Base-by-base conservation (phyloP, 1,139 yeast species). In the Suhomyces atakaporum region DNA sequence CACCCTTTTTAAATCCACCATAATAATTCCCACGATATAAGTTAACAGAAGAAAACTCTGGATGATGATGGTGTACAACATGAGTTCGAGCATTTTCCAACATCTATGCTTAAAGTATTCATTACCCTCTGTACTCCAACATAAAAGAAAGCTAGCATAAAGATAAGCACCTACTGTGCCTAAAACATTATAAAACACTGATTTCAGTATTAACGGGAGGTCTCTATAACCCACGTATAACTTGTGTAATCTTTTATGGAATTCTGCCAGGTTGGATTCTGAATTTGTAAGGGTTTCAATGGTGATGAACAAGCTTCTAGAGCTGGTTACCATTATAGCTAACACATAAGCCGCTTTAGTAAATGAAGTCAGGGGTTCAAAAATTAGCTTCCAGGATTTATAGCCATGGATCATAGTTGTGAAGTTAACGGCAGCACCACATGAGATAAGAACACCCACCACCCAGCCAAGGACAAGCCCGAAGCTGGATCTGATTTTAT, bases 381-480 rank as follows among this genome's bases (percentile, higher is more conserved):
- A 56, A 1, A 61, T 38, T 24, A 51, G 47, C 29, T 51, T 54
- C 70, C 69, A 66, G 4, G 58, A 45, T 18, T 45, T 44, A 30
- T 44, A 45, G 7, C 51, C 50, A 32, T 51, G 49, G 7, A 51
- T 16, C 6, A 35, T 21, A 3, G 56, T 49, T 6, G 58, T 42
- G 4, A 66, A 22, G 30, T 54, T 71, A 7, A 81, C 44, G 0
- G 90, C 70, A 1, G 79, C 73, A 1, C 85, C 67, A 1, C 81
- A 62, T 9, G 87, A 63, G 5, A 84, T 53, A 0, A 60, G 27
- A 1, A 72, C 53, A 45, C 82, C 80, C 2, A 75, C 74, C 0
- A 70, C 19, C 66, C 84, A 80, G 1, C 89, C 90, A n/a, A 73
- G 39, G 6, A 81, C 47, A 9, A 85, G 60, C 0, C 92, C 90